Conservation (phyloP, 176 grass and related monocot species). For the bread wheat (Triticum aestivum) region IWGSC_CS_RefSeq_v2.1 NC_057803.1:45348938-45349437, state of each 20-base stretch:
- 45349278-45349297: neutral
- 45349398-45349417: slow-evolving; percentile 47
- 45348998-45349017: neutral
- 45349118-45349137: slow-evolving; percentile 58
- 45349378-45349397: slow-evolving; percentile 55
- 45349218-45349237: slow-evolving; percentile 56
- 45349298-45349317: slow-evolving; percentile 35
- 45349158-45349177: neutral
- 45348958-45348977: neutral
- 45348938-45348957: neutral
- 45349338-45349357: slow-evolving; percentile 36
- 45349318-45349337: slow-evolving; percentile 38
- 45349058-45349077: slow-evolving; percentile 50
- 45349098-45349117: slow-evolving; percentile 79
- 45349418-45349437: slow-evolving; percentile 38
- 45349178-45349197: neutral
- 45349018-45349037: slow-evolving; percentile 20
- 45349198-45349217: slow-evolving; percentile 53
- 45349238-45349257: slow-evolving; percentile 64
- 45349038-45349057: slow-evolving; percentile 63
- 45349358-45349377: slow-evolving; percentile 48
- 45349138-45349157: slow-evolving; percentile 27
- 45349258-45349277: slow-evolving; percentile 11
- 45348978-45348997: neutral
- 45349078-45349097: slow-evolving; percentile 76